Evolutionary conservation across 371 early-diverging fungal genomes (phyloP), one percentile per base, ranked within the genome.

Genomic region (Mortierella sp.): DNA sequence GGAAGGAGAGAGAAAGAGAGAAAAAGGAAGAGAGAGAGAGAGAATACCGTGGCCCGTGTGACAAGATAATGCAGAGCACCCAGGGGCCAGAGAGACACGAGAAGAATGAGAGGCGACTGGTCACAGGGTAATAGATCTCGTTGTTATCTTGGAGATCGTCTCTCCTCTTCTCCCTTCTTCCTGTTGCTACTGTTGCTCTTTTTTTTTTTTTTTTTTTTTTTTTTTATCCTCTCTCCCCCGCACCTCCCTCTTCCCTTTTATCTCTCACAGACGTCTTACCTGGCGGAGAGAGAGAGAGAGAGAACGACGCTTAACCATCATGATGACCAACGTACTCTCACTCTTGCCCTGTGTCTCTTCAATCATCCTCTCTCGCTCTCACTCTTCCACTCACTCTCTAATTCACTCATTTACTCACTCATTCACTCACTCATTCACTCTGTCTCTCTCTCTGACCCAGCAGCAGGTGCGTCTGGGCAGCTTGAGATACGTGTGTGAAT

Each of bases 51-150:
- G 37, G 37, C 37, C 37, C 59, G 25, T 59, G 59, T 45, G 45
- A 45, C 45, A 59, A 59, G 59, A 59, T 59, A 59, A 59, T 37
- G 37, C 37, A 37, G 37, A 37, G 37, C 37, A 37, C 37, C 37
- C 37, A 37, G 37, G 37, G 37, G 37, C 37, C 37, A 37, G 37
- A 37, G 37, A 37, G 37, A 9, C 37, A 37, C 37, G 37, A 37
- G 9, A 37, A 37, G 37, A 37, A 37, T 37, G 37, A 37, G 37
- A 37, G 37, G 37, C 37, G 5, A 37, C 37, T 37, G 37, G 37
- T 37, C 37, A 37, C 37, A 37, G 37, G 9, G 37, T 9, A 37
- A 37, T 37, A 37, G 37, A 37, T 37, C 37, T 37, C 9, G 37
- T 9, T 37, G 37, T 37, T 37, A 37, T 37, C 37, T 37, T 37